Evolutionary conservation across 1,284 basidiomycete genomes (phyloP).

Genomic region (Coniferiporia sulphurascens): DNA sequence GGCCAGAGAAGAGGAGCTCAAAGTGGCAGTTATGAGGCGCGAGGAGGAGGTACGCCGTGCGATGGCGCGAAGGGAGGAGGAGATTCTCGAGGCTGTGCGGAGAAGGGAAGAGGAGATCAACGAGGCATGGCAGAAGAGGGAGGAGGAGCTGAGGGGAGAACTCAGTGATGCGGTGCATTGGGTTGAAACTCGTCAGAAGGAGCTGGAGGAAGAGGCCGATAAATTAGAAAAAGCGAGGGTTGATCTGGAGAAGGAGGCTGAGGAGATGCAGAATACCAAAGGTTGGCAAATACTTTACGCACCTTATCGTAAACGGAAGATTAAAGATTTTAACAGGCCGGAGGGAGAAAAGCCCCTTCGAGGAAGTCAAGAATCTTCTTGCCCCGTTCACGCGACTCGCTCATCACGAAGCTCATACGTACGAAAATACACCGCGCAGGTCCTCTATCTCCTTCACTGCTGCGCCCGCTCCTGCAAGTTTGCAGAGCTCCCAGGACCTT

Average conservation of each 20-base stretch:
- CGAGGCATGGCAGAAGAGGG: conserved; percentile 51
- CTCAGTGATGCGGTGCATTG: conserved; percentile 46
- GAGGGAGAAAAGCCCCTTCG: conserved; percentile 57
- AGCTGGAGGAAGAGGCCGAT: conserved; percentile 47
- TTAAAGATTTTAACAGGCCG: conserved; percentile 28
- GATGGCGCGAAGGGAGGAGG: conserved; percentile 61
- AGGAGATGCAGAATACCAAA: conserved; percentile 34
- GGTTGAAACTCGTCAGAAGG: conserved; percentile 46
- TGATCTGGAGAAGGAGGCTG: conserved; percentile 43
- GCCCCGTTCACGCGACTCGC: conserved; percentile 44
- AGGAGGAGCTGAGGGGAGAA: conserved; percentile 50
- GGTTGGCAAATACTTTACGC: conserved; percentile 24
- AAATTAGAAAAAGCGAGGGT: conserved; percentile 41
- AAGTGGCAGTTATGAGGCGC: conserved; percentile 52
- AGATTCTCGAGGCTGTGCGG: conserved; percentile 53
- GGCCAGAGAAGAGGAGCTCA: conserved; percentile 65
- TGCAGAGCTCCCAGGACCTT: conserved; percentile 22
- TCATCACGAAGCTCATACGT: conserved; percentile 25
- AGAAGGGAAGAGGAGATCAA: conserved; percentile 41
- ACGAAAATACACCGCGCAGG: conserved; percentile 22
- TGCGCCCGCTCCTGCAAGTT: conserved; percentile 28
- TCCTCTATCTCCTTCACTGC: conserved; percentile 23
- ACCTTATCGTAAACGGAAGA: neutral
- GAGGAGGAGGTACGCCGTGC: conserved; percentile 72
- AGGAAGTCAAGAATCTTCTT: conserved; percentile 69